Conservation (phyloP, 2,329 filamentous ascomycete genomes). For the Penicillium sumatraense region DNA sequence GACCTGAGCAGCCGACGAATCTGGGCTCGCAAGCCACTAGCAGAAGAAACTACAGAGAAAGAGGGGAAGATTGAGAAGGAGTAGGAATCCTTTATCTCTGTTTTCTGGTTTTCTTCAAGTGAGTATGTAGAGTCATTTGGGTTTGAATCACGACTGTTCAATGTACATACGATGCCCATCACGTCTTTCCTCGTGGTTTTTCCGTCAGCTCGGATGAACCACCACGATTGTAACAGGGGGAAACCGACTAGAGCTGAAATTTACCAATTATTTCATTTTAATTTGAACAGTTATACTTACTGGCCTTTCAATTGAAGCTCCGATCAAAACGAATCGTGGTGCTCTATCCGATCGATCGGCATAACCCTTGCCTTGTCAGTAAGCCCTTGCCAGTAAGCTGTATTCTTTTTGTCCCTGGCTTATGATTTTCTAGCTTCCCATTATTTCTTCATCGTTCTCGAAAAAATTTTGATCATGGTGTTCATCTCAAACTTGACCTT, state of each 20-base stretch:
- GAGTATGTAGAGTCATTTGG: not conserved
- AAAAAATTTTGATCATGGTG: too few species aligned
- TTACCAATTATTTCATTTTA: too few species aligned
- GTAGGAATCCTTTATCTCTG: not conserved
- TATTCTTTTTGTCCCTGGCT: too few species aligned
- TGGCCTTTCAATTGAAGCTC: not conserved
- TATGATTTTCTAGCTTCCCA: too few species aligned
- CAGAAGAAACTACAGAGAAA: not conserved
- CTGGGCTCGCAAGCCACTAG: slow-evolving; percentile 18
- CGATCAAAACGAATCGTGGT: not conserved
- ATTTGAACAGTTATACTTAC: too few species aligned
- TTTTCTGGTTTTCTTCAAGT: not conserved
- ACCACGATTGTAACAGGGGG: too few species aligned
- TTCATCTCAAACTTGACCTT: too few species aligned
- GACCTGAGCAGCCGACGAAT: slow-evolving; percentile 12
- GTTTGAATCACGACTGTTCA: not conserved
- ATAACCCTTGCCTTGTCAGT: too few species aligned
- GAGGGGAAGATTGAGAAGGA: not conserved
- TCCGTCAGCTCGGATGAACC: too few species aligned
- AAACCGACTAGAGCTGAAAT: too few species aligned
- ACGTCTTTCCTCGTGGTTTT: not conserved
- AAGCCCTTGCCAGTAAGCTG: too few species aligned
- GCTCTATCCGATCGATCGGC: not conserved
- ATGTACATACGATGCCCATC: not conserved
- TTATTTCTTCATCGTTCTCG: too few species aligned